phyloP scores from a whole-genome alignment of 306 rosid species.

The Amphicarpaea edgeworthii region DNA sequence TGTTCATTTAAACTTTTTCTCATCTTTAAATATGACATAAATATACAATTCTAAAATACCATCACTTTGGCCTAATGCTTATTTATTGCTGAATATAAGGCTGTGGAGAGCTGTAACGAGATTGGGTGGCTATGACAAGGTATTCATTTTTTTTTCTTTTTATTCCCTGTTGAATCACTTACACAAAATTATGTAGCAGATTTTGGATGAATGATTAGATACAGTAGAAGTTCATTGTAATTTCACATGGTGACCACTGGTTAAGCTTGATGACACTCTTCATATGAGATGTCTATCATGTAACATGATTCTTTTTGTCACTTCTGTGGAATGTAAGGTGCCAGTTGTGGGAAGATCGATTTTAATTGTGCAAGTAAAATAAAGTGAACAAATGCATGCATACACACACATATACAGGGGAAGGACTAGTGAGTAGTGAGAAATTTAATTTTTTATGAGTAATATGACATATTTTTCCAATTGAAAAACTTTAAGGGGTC shows the following conservation, averaged over 20 bases:
- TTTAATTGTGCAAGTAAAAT: slow-evolving; percentile 29
- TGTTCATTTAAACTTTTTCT: slow-evolving; percentile 19
- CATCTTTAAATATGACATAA: slow-evolving; percentile 16
- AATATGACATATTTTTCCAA: background rate
- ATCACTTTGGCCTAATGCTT: slow-evolving; percentile 48
- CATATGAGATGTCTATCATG: slow-evolving; percentile 29
- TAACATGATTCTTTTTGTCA: background rate
- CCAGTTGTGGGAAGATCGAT: background rate
- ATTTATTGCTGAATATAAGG: slow-evolving; percentile 63
- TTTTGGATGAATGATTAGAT: slow-evolving; percentile 33
- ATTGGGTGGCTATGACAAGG: slow-evolving; percentile 99
- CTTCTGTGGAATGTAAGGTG: slow-evolving; percentile 13
- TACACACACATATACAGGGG: background rate
- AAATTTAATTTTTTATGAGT: background rate
- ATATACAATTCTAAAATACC: slow-evolving; percentile 28
- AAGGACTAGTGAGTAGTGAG: background rate
- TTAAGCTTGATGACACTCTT: slow-evolving; percentile 7
- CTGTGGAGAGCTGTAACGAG: slow-evolving; percentile 92
- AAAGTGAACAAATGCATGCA: background rate
- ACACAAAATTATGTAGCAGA: slow-evolving; percentile 3
- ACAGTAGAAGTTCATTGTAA: slow-evolving; percentile 30
- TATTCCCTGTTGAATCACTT: slow-evolving; percentile 8
- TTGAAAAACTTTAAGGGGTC: slow-evolving; percentile 1
- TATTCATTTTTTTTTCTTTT: slow-evolving; percentile 32
- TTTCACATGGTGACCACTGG: slow-evolving; percentile 22